These are phyloP conservation scores for Pseudofabraea citricarpa DNA, from an alignment of 2,329 filamentous ascomycete genomes.

Conservation along the genomic window DNA sequence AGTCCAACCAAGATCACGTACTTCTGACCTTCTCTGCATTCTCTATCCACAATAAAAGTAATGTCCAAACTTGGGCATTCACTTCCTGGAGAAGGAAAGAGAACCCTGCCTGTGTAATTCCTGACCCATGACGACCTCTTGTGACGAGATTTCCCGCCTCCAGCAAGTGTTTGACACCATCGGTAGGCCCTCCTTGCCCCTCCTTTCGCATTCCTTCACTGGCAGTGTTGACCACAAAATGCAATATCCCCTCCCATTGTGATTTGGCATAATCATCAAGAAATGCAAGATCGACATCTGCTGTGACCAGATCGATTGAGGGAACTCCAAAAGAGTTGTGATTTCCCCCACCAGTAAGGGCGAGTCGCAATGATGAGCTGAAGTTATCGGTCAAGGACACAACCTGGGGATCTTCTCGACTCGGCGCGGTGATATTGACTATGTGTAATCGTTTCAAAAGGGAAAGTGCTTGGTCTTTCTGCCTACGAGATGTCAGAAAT, in stretches of 20 bases:
- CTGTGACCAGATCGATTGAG: constrained; percentile 57
- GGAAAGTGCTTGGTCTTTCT: constrained; percentile 79
- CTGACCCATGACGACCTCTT: constrained; percentile 45
- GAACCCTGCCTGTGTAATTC: constrained; percentile 90
- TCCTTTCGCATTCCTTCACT: constrained; percentile 44
- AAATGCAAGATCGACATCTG: constrained; percentile 62
- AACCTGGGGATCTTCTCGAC: constrained; percentile 60
- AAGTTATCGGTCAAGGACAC: constrained; percentile 80
- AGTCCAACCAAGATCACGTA: background rate
- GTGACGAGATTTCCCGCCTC: constrained; percentile 78
- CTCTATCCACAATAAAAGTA: constrained; percentile 89
- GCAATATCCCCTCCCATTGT: constrained; percentile 94
- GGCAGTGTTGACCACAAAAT: constrained; percentile 85
- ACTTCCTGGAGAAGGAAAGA: constrained; percentile 92
- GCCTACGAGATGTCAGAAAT: constrained; percentile 38
- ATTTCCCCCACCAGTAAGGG: constrained; percentile 79
- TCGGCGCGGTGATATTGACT: constrained; percentile 58
- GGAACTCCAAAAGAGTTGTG: constrained; percentile 90
- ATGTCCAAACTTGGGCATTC: constrained; percentile 95
- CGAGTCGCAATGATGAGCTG: constrained; percentile 74
- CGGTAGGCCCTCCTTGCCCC: constrained; percentile 56
- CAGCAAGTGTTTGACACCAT: constrained; percentile 79
- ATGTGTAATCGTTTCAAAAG: constrained; percentile 86
- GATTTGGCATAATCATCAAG: constrained; percentile 81
- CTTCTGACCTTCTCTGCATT: constrained; percentile 59